Conservation (phyloP, 805 yeast species). For the Ogataea thermomethanolica region DNA sequence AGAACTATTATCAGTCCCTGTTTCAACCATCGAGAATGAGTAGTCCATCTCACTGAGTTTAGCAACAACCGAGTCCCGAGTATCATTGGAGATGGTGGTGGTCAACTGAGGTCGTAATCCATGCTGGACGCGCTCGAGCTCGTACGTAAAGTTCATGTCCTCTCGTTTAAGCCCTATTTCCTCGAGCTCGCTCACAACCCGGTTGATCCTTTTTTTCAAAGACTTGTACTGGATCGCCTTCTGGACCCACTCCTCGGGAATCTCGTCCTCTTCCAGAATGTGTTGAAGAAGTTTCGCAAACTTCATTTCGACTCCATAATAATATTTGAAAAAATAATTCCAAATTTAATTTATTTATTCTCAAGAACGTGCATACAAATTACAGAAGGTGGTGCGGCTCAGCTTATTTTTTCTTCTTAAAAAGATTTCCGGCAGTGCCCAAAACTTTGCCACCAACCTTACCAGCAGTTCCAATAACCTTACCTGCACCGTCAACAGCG, state of each 20-base stretch:
- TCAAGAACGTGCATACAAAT: slow-evolving; percentile 3
- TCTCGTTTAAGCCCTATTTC: slow-evolving; percentile 54
- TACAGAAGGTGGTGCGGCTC: background rate
- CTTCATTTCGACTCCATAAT: slow-evolving; percentile 46
- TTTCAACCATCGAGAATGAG: slow-evolving; percentile 8
- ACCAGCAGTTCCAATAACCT: slow-evolving; percentile 47
- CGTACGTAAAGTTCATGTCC: slow-evolving; percentile 26
- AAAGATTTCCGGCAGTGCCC: slow-evolving; percentile 42
- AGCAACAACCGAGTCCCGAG: slow-evolving; percentile 17
- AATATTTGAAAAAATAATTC: background rate
- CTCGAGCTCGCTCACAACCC: slow-evolving; percentile 61
- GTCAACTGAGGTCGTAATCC: slow-evolving; percentile 24
- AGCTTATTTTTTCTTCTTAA: slow-evolving; percentile 27
- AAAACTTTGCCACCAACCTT: slow-evolving; percentile 43
- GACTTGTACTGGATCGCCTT: slow-evolving; percentile 71
- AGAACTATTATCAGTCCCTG: slow-evolving; percentile 22
- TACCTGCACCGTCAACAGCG: slow-evolving; percentile 40
- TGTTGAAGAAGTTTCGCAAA: slow-evolving; percentile 71
- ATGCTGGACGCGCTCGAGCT: slow-evolving; percentile 17
- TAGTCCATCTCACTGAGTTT: slow-evolving; percentile 20
- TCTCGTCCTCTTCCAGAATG: slow-evolving; percentile 52
- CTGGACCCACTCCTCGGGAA: slow-evolving; percentile 66
- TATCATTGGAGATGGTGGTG: slow-evolving; percentile 24
- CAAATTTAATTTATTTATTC: background rate
- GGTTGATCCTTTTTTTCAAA: slow-evolving; percentile 61